A percentile compares a stretch with the other conserved stretches of the same genome.
phyloP scores from a whole-genome alignment of 2,329 filamentous ascomycete species.

The Neurospora sp. region DNA sequence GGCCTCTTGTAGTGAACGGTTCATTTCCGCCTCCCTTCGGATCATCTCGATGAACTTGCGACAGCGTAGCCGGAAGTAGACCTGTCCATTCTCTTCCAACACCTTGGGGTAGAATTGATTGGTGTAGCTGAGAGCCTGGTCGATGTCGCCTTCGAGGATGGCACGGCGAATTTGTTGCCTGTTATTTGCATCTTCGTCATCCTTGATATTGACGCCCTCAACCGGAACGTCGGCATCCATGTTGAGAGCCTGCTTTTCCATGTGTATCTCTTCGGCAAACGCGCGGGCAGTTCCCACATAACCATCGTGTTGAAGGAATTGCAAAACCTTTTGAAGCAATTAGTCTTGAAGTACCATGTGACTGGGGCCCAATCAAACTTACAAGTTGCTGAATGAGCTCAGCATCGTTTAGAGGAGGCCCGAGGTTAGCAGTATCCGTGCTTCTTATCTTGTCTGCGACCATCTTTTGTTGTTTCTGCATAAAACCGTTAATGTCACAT shows the following conservation, averaged over 20 bases:
- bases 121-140: conserved; percentile 76
- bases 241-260: conserved; percentile 62
- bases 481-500: neutral
- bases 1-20: conserved; percentile 34
- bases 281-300: conserved; percentile 88
- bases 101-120: conserved; percentile 71
- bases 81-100: conserved; percentile 68
- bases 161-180: conserved; percentile 85
- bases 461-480: conserved; percentile 30
- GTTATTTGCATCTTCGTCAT: conserved; percentile 79
- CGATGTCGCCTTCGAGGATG: conserved; percentile 86
- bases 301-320: conserved; percentile 89
- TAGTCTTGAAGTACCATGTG: conserved; percentile 5
- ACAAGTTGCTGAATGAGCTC: conserved; percentile 74
- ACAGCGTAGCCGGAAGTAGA: conserved; percentile 80
- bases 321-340: conserved; percentile 43
- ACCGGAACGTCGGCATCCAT: conserved; percentile 43
- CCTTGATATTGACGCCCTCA: conserved; percentile 56
- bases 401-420: conserved; percentile 59
- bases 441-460: conserved; percentile 13
- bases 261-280: conserved; percentile 72
- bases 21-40: conserved; percentile 58
- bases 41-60: conserved; percentile 96
- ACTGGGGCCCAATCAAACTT: conserved; percentile 13
- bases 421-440: conserved; percentile 47